These are phyloP conservation scores for Emericellopsis cladophorae DNA, from an alignment of 2,329 filamentous ascomycete species.

Conservation along the genomic window DNA sequence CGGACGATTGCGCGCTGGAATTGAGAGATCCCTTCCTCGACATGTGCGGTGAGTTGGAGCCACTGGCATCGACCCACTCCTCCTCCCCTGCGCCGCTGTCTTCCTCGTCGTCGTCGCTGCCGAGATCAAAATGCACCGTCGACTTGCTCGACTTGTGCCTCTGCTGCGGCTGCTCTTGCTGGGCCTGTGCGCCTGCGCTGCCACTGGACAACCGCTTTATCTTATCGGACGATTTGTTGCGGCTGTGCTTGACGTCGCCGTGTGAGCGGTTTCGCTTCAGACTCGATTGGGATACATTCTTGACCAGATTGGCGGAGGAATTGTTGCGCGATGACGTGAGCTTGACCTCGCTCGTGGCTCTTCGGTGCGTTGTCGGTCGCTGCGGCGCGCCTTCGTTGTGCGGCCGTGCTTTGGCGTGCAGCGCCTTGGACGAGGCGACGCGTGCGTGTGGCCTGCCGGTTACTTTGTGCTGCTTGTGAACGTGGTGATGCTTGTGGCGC, in stretches of 20 bases:
- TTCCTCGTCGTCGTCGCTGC: conserved; percentile 25
- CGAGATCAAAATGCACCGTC: conserved; percentile 52
- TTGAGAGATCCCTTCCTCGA: conserved; percentile 33
- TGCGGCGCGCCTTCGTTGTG: conserved; percentile 18
- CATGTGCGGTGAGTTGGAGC: conserved; percentile 45
- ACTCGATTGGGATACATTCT: conserved; percentile 40
- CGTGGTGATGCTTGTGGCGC: conserved; percentile 14
- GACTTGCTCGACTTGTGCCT: conserved; percentile 26
- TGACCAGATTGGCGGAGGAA: conserved; percentile 32
- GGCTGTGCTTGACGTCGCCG: conserved; percentile 36
- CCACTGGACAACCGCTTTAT: conserved; percentile 41
- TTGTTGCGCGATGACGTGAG: conserved; percentile 25
- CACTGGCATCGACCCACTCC: conserved; percentile 57
- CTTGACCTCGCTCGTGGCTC: conserved; percentile 36
- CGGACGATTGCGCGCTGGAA: conserved; percentile 34
- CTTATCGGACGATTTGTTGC: conserved; percentile 34
- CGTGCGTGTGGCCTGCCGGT: conserved; percentile 35
- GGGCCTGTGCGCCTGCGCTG: conserved; percentile 25
- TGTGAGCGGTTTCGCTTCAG: conserved; percentile 50
- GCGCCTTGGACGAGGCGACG: conserved; percentile 36
- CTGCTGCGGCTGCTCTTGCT: conserved; percentile 5
- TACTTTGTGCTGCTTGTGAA: too few species aligned
- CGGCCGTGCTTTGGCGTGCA: conserved; percentile 25
- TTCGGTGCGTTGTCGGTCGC: conserved; percentile 24
- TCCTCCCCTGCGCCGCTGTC: conserved; percentile 17